Conservation (phyloP, 305 asterid genomes). For the Fraxinus baroniana region DNA sequence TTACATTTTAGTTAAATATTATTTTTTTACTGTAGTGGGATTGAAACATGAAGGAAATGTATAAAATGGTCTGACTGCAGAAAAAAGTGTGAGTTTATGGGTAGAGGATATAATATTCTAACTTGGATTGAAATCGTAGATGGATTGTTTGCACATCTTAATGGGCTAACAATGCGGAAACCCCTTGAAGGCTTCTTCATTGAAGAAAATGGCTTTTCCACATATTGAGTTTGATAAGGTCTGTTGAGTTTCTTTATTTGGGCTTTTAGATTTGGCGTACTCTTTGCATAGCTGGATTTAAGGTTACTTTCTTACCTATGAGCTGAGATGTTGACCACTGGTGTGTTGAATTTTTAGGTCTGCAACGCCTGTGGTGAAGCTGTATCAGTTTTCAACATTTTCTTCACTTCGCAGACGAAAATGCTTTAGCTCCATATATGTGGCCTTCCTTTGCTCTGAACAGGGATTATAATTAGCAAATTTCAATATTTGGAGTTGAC, state of each 20-base stretch:
- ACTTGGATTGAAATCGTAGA: constrained; percentile 99
- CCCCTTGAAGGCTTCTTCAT: constrained; percentile 77
- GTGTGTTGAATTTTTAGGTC: constrained; percentile 92
- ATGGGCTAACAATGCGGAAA: constrained; percentile 95
- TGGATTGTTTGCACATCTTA: constrained; percentile 88
- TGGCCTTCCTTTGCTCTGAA: constrained; percentile 59
- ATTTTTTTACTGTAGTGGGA: constrained; percentile 22
- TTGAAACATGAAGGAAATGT: constrained; percentile 39
- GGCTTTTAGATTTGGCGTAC: constrained; percentile 62
- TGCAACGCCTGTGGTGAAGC: constrained; percentile 98
- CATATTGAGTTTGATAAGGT: constrained; percentile 72
- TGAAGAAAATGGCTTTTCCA: constrained; percentile 80
- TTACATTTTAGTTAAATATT: constrained; percentile 11
- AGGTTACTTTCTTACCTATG: constrained; percentile 61
- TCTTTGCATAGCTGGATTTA: constrained; percentile 67
- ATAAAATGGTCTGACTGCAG: constrained; percentile 45
- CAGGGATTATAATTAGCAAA: constrained; percentile 48
- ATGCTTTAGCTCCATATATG: constrained; percentile 68
- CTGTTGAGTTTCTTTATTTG: constrained; percentile 68
- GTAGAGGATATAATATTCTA: constrained; percentile 63
- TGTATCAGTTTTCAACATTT: constrained; percentile 87
- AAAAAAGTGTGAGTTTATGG: constrained; percentile 49
- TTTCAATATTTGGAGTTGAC: constrained; percentile 7
- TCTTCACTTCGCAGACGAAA: constrained; percentile 80
- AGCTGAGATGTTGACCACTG: constrained; percentile 80